These are phyloP conservation scores for Penicillium fuscoglaucum DNA, from an alignment of 2,329 filamentous ascomycete genomes.

Conservation along the genomic window DNA sequence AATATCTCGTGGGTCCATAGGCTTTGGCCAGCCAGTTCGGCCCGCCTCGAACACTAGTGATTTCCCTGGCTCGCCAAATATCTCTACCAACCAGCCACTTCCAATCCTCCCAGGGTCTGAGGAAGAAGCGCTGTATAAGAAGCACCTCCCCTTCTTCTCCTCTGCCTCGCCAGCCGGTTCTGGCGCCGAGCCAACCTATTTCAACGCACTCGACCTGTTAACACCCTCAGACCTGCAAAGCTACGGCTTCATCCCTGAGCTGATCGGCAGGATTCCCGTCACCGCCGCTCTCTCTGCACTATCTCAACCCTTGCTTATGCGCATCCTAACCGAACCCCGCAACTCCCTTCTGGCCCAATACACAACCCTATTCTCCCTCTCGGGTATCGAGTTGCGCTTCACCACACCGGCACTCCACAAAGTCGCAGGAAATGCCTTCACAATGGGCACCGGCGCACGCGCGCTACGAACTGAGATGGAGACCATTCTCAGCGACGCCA, in stretches of 20 bases:
- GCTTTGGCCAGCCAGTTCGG: constrained; percentile 83
- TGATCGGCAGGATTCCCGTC: constrained; percentile 94
- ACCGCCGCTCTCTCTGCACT: constrained; percentile 82
- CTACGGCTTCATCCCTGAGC: constrained; percentile 89
- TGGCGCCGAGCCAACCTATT: constrained; percentile 48
- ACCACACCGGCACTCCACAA: constrained; percentile 78
- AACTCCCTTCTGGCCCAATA: constrained; percentile 90
- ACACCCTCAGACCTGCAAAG: constrained; percentile 74
- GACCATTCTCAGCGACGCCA: constrained; percentile 72
- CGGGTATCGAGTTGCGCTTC: constrained; percentile 74
- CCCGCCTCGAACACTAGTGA: constrained; percentile 41
- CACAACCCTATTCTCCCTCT: constrained; percentile 80
- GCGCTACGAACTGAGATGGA: constrained; percentile 81
- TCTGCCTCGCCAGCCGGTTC: constrained; percentile 52
- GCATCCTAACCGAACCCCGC: constrained; percentile 87
- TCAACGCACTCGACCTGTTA: constrained; percentile 68
- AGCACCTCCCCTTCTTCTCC: constrained; percentile 60
- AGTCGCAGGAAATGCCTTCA: constrained; percentile 69
- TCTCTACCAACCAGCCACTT: constrained; percentile 41
- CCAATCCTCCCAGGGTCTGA: constrained; percentile 64
- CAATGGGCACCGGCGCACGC: constrained; percentile 75
- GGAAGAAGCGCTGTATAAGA: constrained; percentile 59
- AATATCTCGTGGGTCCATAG: constrained; percentile 83
- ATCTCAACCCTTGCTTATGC: constrained; percentile 66
- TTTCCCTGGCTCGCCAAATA: constrained; percentile 24